Evolutionary conservation across 176 grass and related monocot genomes (phyloP), one percentile per base, ranked within the genome.

Genomic region (Rhipidocladum racemiflorum): DNA sequence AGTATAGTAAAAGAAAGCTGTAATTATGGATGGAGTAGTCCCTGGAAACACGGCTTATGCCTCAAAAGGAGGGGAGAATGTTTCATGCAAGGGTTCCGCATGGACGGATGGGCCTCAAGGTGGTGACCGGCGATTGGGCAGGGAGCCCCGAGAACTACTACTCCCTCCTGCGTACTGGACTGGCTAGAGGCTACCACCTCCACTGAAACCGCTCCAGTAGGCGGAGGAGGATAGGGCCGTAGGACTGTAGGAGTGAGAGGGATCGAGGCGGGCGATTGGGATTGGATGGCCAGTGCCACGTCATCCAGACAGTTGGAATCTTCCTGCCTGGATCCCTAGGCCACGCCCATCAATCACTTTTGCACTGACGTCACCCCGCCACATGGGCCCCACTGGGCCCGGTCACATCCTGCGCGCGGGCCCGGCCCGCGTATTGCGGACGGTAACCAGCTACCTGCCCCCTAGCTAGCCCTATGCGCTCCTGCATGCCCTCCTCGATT

Each of bases 251-350:
- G 32, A 13, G 21, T 5, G 36, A 6, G 21, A 5, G 36, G 9
- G 70, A 46, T 10, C 8, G 24, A 68, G 56, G 44, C n/a, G 17
- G 64, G 66, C 72, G 85, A 68, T 76, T 65, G 65, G 70, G 77
- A 83, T 65, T 83, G 73, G 55, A 83, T 78, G 66, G 72, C 66
- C 25, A 29, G 25, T 12, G 86, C 89, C 92, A 94, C 83, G 80
- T 89, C 83, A 63, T 46, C 21, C 69, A 75, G 86, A 89, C 89
- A 94, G 69, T 85, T 87, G 57, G 92, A 94, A 91, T 94, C 92
- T 91, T 86, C 76, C 45, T 42, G 57, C 28, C 75, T 89, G 81
- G 86, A 94, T 91, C 92, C 85, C 85, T 67, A 69, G 73, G 72
- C 71, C 88, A 78, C 45, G 78, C 51, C 50, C 53, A 89, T 85